These are phyloP conservation scores for Ogataea allantospora DNA, from an alignment of 805 yeast genomes.

Conservation along the genomic window DNA sequence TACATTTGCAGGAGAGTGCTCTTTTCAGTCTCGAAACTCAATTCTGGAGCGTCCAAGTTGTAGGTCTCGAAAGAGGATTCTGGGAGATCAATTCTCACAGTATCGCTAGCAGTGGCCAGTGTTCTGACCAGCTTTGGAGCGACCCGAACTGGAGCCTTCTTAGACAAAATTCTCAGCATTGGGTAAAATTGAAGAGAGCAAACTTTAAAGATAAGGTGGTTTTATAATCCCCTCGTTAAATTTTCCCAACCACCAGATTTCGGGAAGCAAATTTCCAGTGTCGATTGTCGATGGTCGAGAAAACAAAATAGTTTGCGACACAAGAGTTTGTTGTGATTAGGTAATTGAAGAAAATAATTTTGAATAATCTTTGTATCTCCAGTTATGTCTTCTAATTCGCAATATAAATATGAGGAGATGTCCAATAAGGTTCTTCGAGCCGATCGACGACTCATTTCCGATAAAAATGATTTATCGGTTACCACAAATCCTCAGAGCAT, in stretches of 20 bases:
- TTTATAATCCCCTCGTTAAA: conserved; percentile 6
- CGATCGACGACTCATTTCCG: conserved; percentile 51
- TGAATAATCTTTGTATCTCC: neutral
- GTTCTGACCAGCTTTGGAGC: conserved; percentile 27
- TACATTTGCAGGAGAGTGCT: conserved; percentile 83
- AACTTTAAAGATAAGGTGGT: conserved; percentile 8
- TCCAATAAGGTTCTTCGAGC: conserved; percentile 68
- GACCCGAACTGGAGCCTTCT: conserved; percentile 6
- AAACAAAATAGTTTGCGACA: conserved; percentile 1
- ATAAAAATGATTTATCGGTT: conserved; percentile 40
- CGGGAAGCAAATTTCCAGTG: conserved; percentile 24
- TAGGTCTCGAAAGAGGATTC: conserved; percentile 84
- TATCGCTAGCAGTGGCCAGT: conserved; percentile 33
- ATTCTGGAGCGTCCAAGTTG: conserved; percentile 68
- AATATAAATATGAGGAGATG: conserved; percentile 68
- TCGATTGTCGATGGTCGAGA: conserved; percentile 11
- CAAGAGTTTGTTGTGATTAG: conserved; percentile 1
- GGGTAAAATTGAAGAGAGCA: conserved; percentile 1
- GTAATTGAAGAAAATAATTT: conserved; percentile 3
- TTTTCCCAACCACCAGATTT: conserved; percentile 7
- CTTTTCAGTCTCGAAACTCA: conserved; percentile 77
- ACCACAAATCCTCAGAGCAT: conserved; percentile 72
- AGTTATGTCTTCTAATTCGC: conserved; percentile 13
- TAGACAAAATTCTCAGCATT: conserved; percentile 12
- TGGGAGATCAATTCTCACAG: conserved; percentile 58